phyloP scores from a whole-genome alignment of 768 basidiomycete genomes.

The Russula sp. region DNA sequence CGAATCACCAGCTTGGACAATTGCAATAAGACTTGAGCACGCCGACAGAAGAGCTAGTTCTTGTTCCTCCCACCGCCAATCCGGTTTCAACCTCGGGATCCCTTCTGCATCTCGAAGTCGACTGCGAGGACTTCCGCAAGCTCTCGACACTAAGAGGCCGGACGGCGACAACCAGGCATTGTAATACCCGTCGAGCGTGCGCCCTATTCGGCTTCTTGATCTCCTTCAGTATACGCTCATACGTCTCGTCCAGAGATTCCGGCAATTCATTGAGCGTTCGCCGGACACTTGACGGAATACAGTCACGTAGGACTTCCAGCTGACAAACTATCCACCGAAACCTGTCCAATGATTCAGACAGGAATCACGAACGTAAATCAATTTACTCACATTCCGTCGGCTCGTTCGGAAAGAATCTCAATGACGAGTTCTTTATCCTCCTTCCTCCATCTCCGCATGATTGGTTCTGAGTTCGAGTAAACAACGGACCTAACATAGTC shows the following conservation, averaged over 20 bases:
- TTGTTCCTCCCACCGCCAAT: neutral
- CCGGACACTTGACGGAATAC: neutral
- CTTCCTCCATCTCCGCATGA: neutral
- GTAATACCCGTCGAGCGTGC: neutral
- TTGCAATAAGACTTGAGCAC: neutral
- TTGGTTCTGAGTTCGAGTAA: neutral
- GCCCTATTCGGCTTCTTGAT: neutral
- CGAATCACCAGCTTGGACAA: neutral
- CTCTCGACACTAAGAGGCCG: conserved; percentile 4
- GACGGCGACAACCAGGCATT: neutral
- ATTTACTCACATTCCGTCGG: neutral
- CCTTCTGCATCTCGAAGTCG: neutral
- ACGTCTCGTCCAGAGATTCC: neutral
- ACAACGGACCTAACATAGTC: neutral
- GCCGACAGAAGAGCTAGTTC: neutral
- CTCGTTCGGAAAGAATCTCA: neutral
- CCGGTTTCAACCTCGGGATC: neutral
- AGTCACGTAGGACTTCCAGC: neutral
- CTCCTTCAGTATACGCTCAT: neutral
- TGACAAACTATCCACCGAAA: neutral
- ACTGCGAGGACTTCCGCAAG: neutral
- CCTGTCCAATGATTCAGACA: neutral
- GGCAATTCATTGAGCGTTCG: neutral
- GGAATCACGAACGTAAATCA: neutral
- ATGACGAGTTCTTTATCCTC: neutral